Evolutionary conservation across 352 stramenopile genomes (phyloP).

Genomic region (Plasmopara muralis): DNA sequence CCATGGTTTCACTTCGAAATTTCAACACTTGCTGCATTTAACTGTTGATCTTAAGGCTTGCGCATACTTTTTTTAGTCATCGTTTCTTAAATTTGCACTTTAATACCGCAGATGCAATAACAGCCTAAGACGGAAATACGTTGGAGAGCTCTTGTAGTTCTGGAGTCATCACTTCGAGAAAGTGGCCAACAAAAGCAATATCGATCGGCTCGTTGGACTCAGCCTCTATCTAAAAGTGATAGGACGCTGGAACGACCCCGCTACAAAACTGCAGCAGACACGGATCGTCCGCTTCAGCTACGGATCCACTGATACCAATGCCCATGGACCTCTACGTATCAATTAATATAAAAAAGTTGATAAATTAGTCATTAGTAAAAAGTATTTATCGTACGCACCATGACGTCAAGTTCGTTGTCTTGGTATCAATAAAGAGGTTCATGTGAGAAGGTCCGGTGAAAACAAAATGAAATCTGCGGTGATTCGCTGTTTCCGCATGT

Average conservation of each 20-base stretch:
- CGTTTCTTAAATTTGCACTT: no score
- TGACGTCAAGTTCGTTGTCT: conserved; percentile 51
- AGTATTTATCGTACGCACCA: conserved; percentile 31
- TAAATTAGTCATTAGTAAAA: not conserved
- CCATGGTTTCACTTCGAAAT: no score
- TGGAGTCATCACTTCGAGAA: conserved; percentile 28
- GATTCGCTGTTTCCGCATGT: conserved; percentile 42
- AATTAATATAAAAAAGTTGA: not conserved
- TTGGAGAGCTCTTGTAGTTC: no score
- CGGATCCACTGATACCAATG: conserved; percentile 48
- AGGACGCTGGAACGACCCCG: conserved; percentile 41
- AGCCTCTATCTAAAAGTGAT: conserved; percentile 77
- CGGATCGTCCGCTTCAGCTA: conserved; percentile 46
- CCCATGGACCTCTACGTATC: conserved; percentile 54
- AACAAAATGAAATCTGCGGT: conserved; percentile 52
- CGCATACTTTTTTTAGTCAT: no score
- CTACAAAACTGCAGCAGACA: conserved; percentile 76
- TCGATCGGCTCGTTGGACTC: conserved; percentile 41
- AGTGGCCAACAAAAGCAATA: conserved; percentile 60
- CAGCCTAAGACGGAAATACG: no score
- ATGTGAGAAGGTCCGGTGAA: conserved; percentile 61
- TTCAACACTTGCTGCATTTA: no score
- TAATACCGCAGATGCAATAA: no score
- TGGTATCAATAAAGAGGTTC: conserved; percentile 76
- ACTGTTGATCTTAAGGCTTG: no score